Conservation (phyloP, 1,284 basidiomycete genomes). For the Moesziomyces aphidis region DNA sequence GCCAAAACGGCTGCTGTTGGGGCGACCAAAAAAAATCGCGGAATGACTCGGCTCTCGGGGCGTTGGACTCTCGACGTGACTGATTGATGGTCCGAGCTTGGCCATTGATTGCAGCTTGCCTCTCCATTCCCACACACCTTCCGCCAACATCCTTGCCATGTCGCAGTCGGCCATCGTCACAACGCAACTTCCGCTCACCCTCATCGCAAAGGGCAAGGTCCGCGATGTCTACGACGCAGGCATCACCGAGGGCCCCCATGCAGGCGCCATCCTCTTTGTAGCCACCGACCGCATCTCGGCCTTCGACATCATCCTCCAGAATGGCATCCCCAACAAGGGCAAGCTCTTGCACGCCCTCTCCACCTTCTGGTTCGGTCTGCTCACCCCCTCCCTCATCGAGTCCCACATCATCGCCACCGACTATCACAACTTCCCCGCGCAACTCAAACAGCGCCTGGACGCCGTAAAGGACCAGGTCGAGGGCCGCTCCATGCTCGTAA, state of each 20-base stretch:
- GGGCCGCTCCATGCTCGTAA: constrained; percentile 90
- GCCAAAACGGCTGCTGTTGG: too few species aligned
- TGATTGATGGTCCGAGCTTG: not conserved
- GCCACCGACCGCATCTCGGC: constrained; percentile 96
- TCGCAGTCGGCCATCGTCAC: constrained; percentile 42
- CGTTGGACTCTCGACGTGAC: not conserved
- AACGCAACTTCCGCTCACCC: constrained; percentile 61
- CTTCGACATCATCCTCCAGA: constrained; percentile 81
- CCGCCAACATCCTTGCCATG: constrained; percentile 18
- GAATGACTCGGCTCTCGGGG: not conserved
- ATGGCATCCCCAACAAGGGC: constrained; percentile 91
- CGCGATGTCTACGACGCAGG: constrained; percentile 66
- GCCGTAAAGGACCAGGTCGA: constrained; percentile 73
- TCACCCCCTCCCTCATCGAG: constrained; percentile 59
- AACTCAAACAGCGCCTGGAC: constrained; percentile 47
- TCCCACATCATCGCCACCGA: constrained; percentile 63
- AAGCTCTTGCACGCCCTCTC: constrained; percentile 89
- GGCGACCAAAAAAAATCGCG: not conserved
- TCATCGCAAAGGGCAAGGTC: constrained; percentile 66
- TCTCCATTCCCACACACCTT: constrained; percentile 1
- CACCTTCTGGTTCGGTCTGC: constrained; percentile 92
- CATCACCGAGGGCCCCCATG: constrained; percentile 41
- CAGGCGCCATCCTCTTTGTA: constrained; percentile 78
- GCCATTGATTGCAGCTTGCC: not conserved
- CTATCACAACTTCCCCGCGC: constrained; percentile 51